Conservation (phyloP, 495 filamentous ascomycete genomes). For the Aspergillus nanangensis region DNA sequence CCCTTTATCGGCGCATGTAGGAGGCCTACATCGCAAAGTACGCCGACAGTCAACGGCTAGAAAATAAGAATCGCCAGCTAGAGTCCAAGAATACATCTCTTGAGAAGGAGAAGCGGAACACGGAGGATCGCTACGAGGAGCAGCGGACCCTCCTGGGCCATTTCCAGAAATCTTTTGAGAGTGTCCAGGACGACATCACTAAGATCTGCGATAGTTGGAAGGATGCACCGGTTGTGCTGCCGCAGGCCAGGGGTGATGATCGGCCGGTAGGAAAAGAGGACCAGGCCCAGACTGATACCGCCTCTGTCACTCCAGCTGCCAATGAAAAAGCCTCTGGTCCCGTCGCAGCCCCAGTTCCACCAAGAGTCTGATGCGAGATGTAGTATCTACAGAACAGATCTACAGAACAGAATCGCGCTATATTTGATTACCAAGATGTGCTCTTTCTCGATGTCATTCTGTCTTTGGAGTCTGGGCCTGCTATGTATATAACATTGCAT, state of each 20-base stretch:
- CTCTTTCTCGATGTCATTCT: background rate
- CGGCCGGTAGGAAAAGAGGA: background rate
- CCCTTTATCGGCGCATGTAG: constrained; percentile 8
- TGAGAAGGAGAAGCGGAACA: background rate
- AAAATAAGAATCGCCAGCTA: constrained; percentile 6
- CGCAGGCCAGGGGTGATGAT: background rate
- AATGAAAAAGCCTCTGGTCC: background rate
- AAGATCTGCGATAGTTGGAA: background rate
- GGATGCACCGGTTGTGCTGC: background rate
- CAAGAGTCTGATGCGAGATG: background rate
- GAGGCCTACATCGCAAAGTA: constrained; percentile 7
- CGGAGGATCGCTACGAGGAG: background rate
- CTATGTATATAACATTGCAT: background rate
- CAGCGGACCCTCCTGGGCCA: background rate
- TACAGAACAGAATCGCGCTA: background rate
- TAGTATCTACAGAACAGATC: background rate
- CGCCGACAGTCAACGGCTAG: constrained; percentile 5
- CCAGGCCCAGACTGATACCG: background rate
- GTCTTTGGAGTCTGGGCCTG: background rate
- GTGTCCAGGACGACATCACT: background rate
- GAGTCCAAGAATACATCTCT: background rate
- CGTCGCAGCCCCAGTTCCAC: background rate
- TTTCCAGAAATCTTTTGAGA: background rate
- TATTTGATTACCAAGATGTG: background rate
- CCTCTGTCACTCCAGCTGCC: background rate